Conservation (phyloP, 2,329 filamentous ascomycete species). For the Cercospora brassicicola region DNA sequence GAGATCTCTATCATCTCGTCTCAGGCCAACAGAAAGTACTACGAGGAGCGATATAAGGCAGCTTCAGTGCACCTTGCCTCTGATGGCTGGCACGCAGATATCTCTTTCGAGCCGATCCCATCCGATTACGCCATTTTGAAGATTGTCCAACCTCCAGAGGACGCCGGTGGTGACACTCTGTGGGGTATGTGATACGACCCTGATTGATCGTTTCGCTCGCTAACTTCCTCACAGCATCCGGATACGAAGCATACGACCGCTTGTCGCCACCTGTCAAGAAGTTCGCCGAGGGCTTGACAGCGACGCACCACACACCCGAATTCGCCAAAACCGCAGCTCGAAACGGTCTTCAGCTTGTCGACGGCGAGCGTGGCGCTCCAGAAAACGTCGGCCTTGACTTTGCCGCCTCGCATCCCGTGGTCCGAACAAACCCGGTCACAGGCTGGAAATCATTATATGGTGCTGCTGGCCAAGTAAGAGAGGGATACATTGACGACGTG, state of each 20-base stretch:
- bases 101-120: conserved; percentile 64
- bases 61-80: conserved; percentile 14
- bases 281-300: conserved; percentile 61
- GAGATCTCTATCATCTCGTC: conserved; percentile 67
- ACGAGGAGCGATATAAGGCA: conserved; percentile 19
- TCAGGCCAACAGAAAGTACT: conserved; percentile 47
- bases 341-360: conserved; percentile 38
- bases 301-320: conserved; percentile 47
- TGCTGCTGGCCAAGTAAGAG: conserved; percentile 37
- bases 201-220: not conserved
- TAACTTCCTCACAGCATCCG: conserved; percentile 47
- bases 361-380: conserved; percentile 32
- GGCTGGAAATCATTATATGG: conserved; percentile 63
- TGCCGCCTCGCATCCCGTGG: conserved; percentile 49
- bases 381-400: conserved; percentile 25
- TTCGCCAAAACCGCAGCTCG: conserved; percentile 28
- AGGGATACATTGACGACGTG: conserved; percentile 57
- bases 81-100: conserved; percentile 48
- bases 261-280: conserved; percentile 57
- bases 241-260: conserved; percentile 66
- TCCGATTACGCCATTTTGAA: conserved; percentile 65
- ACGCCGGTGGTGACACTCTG: conserved; percentile 57
- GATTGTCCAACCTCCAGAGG: conserved; percentile 57
- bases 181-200: conserved; percentile 47
- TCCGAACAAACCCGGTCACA: conserved; percentile 62